These are phyloP conservation scores for Leccinum proliferum DNA, from an alignment of 1,284 basidiomycete species.

Conservation along the genomic window DNA sequence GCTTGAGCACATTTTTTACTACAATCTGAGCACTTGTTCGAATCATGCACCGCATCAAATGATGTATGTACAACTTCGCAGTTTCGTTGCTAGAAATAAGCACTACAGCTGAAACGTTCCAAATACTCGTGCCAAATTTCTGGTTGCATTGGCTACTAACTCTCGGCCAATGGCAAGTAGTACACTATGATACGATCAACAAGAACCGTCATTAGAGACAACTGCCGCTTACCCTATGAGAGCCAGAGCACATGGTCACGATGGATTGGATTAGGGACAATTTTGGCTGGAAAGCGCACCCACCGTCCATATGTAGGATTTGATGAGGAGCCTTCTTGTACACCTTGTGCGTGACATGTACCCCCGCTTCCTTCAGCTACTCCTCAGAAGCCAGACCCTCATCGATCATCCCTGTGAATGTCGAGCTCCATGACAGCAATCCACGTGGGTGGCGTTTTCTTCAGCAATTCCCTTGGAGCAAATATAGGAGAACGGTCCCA, in stretches of 20 bases:
- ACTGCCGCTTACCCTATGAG: constrained; percentile 21
- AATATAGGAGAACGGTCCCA: constrained; percentile 48
- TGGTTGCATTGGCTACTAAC: constrained; percentile 37
- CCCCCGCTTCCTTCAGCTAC: constrained; percentile 39
- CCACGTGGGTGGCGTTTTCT: constrained; percentile 39
- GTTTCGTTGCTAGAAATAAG: not conserved
- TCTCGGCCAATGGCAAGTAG: constrained; percentile 32
- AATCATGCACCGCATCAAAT: constrained; percentile 1
- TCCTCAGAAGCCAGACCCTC: constrained; percentile 49
- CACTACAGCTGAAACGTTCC: constrained; percentile 8
- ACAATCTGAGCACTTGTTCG: not conserved
- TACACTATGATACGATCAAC: constrained; percentile 23
- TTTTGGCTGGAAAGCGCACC: constrained; percentile 10
- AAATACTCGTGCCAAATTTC: constrained; percentile 34
- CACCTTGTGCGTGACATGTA: constrained; percentile 37
- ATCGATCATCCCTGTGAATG: constrained; percentile 37
- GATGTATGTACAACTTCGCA: not conserved
- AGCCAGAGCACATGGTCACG: constrained; percentile 2
- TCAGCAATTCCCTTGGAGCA: constrained; percentile 42
- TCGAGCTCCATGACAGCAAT: constrained; percentile 49
- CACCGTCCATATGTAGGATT: constrained; percentile 47
- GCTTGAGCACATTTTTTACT: constrained; percentile 18
- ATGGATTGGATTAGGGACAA: constrained; percentile 13
- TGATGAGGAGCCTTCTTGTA: constrained; percentile 45
- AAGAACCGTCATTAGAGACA: not conserved